A percentile compares a stretch with the other conserved stretches of the same genome.
Conservation (phyloP, 176 grass and related monocot species). For the Pontederia crassipes region DNA sequence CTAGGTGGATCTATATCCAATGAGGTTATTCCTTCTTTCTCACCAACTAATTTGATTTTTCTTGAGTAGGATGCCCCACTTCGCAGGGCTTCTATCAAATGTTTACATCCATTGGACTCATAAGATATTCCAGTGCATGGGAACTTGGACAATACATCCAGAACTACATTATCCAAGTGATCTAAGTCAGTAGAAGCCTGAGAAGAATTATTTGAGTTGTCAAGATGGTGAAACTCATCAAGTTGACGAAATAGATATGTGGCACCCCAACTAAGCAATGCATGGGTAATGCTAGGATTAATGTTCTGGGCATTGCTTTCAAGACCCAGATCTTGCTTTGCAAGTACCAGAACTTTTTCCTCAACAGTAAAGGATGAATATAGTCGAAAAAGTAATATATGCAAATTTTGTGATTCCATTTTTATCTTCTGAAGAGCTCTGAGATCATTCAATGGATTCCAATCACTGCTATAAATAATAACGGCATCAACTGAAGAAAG, state of each 20-base stretch:
- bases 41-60: constrained; percentile 48
- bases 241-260: constrained; percentile 52
- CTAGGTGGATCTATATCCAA: constrained; percentile 53
- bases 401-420: constrained; percentile 46
- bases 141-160: constrained; percentile 35
- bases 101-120: constrained; percentile 5
- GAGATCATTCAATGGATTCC: constrained; percentile 81
- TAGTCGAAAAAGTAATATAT: constrained; percentile 53
- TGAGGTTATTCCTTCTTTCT: constrained; percentile 50
- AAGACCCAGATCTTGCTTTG: constrained; percentile 56
- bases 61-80: constrained; percentile 58
- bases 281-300: constrained; percentile 51
- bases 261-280: constrained; percentile 81
- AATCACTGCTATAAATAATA: constrained; percentile 78
- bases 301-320: constrained; percentile 62
- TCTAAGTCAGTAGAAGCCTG: constrained; percentile 19
- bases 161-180: constrained; percentile 38
- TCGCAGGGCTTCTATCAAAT: constrained; percentile 41
- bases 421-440: constrained; percentile 59
- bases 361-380: constrained; percentile 77
- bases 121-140: not conserved
- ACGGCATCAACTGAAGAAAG: constrained; percentile 70
- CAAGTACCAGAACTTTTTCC: constrained; percentile 68
- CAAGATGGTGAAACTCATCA: constrained; percentile 39
- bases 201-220: constrained; percentile 23